Percentiles rank a stretch among this genome's conserved stretches.
Evolutionary conservation across 2,329 filamentous ascomycete genomes (phyloP).

Genomic region (Talaromyces sp.): DNA sequence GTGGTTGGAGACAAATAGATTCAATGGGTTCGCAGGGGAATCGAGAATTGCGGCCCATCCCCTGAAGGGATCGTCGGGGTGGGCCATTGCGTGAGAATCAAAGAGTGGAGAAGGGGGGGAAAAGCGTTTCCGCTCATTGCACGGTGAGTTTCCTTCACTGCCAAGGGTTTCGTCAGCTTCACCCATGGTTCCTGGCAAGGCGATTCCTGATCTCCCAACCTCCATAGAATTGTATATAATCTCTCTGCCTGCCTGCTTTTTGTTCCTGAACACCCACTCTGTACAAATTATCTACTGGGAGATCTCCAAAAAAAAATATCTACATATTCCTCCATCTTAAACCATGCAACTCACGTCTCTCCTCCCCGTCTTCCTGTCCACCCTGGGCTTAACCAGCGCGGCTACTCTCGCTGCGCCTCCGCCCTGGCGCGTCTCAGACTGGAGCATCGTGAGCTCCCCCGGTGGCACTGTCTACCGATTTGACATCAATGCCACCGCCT

Average conservation of each 20-base stretch:
- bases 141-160: not conserved
- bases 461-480: constrained; percentile 39
- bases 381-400: constrained; percentile 23
- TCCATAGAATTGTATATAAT: not conserved
- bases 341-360: constrained; percentile 35
- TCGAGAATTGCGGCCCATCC: constrained; percentile 10
- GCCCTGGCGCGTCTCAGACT: constrained; percentile 37
- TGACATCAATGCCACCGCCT: constrained; percentile 30
- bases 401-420: constrained; percentile 20
- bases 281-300: too few species aligned
- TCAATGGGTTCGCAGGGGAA: too few species aligned
- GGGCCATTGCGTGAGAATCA: not conserved
- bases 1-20: not conserved
- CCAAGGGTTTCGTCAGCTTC: not conserved
- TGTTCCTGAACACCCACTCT: too few species aligned
- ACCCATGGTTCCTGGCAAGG: not conserved
- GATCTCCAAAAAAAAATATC: too few species aligned
- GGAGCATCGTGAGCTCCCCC: constrained; percentile 34
- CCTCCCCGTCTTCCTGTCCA: constrained; percentile 29
- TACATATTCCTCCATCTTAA: not conserved
- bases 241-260: not conserved
- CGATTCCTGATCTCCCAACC: not conserved
- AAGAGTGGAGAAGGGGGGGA: not conserved
- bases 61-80: constrained; percentile 8
- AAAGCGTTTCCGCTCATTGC: not conserved